Base-by-base conservation (phyloP, 352 stramenopile species). In the Phytophthora hybrid region DNA sequence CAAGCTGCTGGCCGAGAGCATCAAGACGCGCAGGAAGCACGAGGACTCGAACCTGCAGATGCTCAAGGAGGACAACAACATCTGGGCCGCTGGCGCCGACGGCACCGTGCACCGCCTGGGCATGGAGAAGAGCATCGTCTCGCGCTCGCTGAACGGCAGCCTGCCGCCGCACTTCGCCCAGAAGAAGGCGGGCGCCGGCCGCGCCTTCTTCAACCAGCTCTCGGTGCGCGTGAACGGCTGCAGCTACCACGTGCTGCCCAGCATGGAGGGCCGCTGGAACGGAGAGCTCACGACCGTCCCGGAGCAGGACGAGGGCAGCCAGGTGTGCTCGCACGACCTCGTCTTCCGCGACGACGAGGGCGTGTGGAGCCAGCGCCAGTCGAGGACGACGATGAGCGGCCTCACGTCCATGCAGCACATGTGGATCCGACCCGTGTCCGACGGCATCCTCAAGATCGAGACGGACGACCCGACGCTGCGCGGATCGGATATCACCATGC, bases 401-500 rank as follows among this genome's bases (percentile, higher is more conserved):
- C 82, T 97, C 58, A 95, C 90, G 1, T 88, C 89, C 37, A 97
- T 87, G 63, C 88, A 96, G 79, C 89, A 97, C 76, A 95, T 89
- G 63, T 97, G 90, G 90, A 94, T 97, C 73, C 93, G 91, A 55
- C 88, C 90, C 18, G 88, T 94, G n/a, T 84, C 90, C 4, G 90
- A 97, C 69, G 88, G 90, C 21, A 95, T 97, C 59, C 67, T 94
- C 46, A 97, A 97, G 88, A 82, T 97, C 52, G 90, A 97, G 79
- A 89, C 89, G 9, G 90, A 97, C 49, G 90, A 97, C 47, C 89
- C 90, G 62, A 79, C 82, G 44, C 76, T 95, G 34, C 80, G 89
- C 47, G 89, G 87, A n/a, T 81, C 81, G 2, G 90, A 97, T 57
- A 93, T 95, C 34, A 95, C 89, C 39, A 95, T 97, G 89, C 86